Base-by-base conservation (phyloP, 1,139 yeast genomes). In the Eremothecium cymbalariae region DNA sequence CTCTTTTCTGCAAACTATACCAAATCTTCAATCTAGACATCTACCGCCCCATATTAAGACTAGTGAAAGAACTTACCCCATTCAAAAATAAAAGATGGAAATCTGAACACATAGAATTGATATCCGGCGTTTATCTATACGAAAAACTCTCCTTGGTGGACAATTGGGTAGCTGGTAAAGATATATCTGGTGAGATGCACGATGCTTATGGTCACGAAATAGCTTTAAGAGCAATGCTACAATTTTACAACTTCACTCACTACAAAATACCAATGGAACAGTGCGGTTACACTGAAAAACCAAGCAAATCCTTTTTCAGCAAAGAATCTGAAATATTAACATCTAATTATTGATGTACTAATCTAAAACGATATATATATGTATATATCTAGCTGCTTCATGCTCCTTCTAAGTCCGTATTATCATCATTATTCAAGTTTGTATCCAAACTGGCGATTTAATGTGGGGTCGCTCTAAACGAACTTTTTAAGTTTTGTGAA, bases 31-130 rank as follows among this genome's bases (percentile, higher is more conserved):
- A 82, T 49, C 55, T 64, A 11, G 67, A 70, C n/a, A 58, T 86
- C 18, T 77, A 82, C 59, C 65, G 63, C 28, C 86, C 94, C 2
- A 76, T 83, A 3, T 63, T 88, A 45, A 79, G 77, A 49, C 70
- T 78, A 1, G 65, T 88, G 41, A 86, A 84, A 55, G 79, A 84
- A 43, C 68, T 86, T 33, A 77, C 88, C 1, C 96, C 97, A 0
- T 85, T 80, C 57, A 88, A 84, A 47, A 96, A 96, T 13, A 74
- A 94, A 41, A 86, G 88, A 57, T 90, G 99, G 99, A 79, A 86
- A 48, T 74, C 86, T 9, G 72, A 77, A 44, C 93, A 90, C 54
- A 90, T 93, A 97, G 95, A 86, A 47, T 64, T 90, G 37, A 84
- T 93, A 6, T 85, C 96, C 0, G 77, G 83, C 42, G 86, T 90